A percentile compares a stretch with the other conserved stretches of the same genome.
Evolutionary conservation across 306 rosid species (phyloP).

Genomic region (Delonix regia): DNA sequence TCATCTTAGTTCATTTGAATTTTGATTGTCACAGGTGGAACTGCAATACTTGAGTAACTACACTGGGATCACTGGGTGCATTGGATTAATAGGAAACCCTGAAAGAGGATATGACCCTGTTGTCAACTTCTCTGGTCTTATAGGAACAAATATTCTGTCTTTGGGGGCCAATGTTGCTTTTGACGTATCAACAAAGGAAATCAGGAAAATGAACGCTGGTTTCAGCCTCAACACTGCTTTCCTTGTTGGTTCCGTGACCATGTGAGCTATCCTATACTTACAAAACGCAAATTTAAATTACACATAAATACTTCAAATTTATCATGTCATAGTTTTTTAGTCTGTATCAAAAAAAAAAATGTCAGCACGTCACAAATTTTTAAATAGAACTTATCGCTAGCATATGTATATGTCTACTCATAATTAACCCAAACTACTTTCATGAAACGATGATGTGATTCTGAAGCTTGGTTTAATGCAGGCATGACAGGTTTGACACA

Average conservation of each 20-base stretch:
- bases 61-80: slow-evolving; percentile 61
- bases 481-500: slow-evolving; percentile 62
- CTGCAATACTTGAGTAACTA: slow-evolving; percentile 52
- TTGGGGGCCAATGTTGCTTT: slow-evolving; percentile 56
- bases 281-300: no score
- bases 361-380: no score
- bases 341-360: no score
- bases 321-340: no score
- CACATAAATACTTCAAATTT: no score
- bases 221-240: slow-evolving; percentile 51
- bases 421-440: no score
- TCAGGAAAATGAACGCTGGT: slow-evolving; percentile 55
- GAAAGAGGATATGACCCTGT: slow-evolving; percentile 46
- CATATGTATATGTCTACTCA: no score
- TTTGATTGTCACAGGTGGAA: slow-evolving; percentile 53
- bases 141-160: slow-evolving; percentile 55
- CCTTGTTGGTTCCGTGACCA: slow-evolving; percentile 57
- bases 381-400: no score
- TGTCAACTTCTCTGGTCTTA: slow-evolving; percentile 48
- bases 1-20: neutral
- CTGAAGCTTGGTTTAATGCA: slow-evolving; percentile 45
- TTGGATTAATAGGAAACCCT: slow-evolving; percentile 52
- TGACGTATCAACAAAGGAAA: slow-evolving; percentile 51
- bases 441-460: neutral
- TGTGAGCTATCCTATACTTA: slow-evolving; percentile 49